phyloP scores from a whole-genome alignment of 352 stramenopile species.

The Phytophthora pistaciae region DNA sequence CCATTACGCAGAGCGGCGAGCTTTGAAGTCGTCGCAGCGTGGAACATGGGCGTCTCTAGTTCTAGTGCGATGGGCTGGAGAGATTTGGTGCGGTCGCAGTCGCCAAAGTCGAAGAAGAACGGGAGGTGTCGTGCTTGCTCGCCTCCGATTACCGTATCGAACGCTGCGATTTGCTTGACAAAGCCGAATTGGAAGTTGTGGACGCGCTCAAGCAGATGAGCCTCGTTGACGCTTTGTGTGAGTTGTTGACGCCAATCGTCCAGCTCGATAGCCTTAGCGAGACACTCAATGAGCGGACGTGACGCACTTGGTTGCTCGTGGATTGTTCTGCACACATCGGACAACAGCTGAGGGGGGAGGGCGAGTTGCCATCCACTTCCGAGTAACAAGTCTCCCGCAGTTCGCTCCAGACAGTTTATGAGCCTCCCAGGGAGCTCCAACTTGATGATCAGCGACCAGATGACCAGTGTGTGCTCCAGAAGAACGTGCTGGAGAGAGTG shows the following conservation, averaged over 20 bases:
- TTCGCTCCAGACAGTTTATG: constrained; percentile 42
- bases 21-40: background rate
- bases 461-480: constrained; percentile 52
- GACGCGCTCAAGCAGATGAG: constrained; percentile 48
- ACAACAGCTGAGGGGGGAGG: constrained; percentile 34
- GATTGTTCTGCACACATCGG: constrained; percentile 34
- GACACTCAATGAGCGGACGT: constrained; percentile 22
- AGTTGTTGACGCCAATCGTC: constrained; percentile 52
- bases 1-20: background rate
- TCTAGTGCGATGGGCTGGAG: constrained; percentile 34
- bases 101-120: constrained; percentile 40
- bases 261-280: constrained; percentile 33
- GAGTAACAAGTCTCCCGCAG: constrained; percentile 30
- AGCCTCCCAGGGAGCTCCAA: constrained; percentile 40
- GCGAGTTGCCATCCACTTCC: constrained; percentile 50
- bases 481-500: constrained; percentile 51
- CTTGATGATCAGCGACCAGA: constrained; percentile 54
- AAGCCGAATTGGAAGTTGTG: constrained; percentile 57
- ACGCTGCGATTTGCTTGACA: constrained; percentile 23
- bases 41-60: constrained; percentile 16
- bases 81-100: constrained; percentile 8
- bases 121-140: constrained; percentile 32
- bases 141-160: constrained; percentile 26
- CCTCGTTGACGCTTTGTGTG: constrained; percentile 48
- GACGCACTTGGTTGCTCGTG: constrained; percentile 10